Conservation (phyloP, 2,329 filamentous ascomycete genomes). For the Pyrenochaeta sp. region DNA sequence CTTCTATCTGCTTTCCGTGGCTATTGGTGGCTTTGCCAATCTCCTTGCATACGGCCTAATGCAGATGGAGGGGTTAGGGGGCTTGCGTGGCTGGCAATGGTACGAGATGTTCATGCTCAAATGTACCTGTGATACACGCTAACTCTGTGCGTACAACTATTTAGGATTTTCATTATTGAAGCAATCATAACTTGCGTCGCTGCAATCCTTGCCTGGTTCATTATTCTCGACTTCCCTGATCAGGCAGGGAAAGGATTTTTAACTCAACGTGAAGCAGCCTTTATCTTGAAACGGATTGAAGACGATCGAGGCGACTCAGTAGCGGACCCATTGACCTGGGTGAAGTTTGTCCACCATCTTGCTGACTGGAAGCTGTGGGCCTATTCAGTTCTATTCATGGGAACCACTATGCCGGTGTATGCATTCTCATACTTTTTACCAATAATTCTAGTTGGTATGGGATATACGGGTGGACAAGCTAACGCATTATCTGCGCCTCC, state of each 20-base stretch:
- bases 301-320: slow-evolving; percentile 27
- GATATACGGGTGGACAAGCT: slow-evolving; percentile 31
- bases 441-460: slow-evolving; percentile 34
- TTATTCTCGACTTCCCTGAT: slow-evolving; percentile 53
- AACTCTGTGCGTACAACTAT: neutral
- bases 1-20: slow-evolving; percentile 48
- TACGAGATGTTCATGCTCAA: too few species aligned
- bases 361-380: slow-evolving; percentile 30
- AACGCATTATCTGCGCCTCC: slow-evolving; percentile 51
- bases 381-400: slow-evolving; percentile 35
- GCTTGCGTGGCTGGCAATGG: too few species aligned
- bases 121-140: too few species aligned
- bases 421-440: slow-evolving; percentile 34
- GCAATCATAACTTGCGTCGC: slow-evolving; percentile 44
- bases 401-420: slow-evolving; percentile 21
- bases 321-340: slow-evolving; percentile 28
- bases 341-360: slow-evolving; percentile 22
- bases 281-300: slow-evolving; percentile 35
- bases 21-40: slow-evolving; percentile 25
- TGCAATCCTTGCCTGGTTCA: slow-evolving; percentile 38
- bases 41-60: too few species aligned
- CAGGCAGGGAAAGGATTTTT: slow-evolving; percentile 24
- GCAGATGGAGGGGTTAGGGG: too few species aligned
- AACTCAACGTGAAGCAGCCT: slow-evolving; percentile 34
- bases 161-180: slow-evolving; percentile 17